phyloP scores from a whole-genome alignment of 306 rosid genomes.

The Prunus fruticosa region DNA sequence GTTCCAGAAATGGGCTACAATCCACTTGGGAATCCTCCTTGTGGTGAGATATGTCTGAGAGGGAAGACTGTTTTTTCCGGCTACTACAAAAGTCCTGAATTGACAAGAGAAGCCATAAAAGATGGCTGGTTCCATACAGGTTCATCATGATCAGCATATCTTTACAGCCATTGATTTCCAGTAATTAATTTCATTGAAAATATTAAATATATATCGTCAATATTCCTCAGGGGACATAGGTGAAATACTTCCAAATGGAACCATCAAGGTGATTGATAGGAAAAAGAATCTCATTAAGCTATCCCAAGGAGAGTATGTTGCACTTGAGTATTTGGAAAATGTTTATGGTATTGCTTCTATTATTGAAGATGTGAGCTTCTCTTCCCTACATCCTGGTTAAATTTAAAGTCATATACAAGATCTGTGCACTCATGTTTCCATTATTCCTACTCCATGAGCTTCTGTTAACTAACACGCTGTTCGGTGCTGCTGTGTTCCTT shows the following conservation, averaged over 20 bases:
- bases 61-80: conserved; percentile 64
- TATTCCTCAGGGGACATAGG: conserved; percentile 76
- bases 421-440: not conserved
- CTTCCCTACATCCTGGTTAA: not conserved
- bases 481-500: not conserved
- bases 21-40: conserved; percentile 67
- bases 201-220: not conserved
- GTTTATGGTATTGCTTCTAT: conserved; percentile 61
- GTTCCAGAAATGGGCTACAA: conserved; percentile 82
- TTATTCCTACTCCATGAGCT: not conserved
- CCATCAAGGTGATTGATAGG: conserved; percentile 73
- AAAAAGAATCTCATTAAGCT: conserved; percentile 87
- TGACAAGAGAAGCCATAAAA: conserved; percentile 59
- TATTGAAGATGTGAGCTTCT: conserved; percentile 69
- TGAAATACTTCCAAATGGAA: conserved; percentile 79
- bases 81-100: conserved; percentile 67
- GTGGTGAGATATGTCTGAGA: conserved; percentile 84
- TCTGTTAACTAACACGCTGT: not conserved
- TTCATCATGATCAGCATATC: not conserved
- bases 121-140: conserved; percentile 99
- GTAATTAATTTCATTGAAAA: not conserved
- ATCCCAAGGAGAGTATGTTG: conserved; percentile 91
- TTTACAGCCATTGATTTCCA: not conserved
- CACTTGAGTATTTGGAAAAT: conserved; percentile 81
- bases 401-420: too few relatives aligned